Conservation (phyloP, 257 asterid genomes). For the Nicotiana otophora region DNA sequence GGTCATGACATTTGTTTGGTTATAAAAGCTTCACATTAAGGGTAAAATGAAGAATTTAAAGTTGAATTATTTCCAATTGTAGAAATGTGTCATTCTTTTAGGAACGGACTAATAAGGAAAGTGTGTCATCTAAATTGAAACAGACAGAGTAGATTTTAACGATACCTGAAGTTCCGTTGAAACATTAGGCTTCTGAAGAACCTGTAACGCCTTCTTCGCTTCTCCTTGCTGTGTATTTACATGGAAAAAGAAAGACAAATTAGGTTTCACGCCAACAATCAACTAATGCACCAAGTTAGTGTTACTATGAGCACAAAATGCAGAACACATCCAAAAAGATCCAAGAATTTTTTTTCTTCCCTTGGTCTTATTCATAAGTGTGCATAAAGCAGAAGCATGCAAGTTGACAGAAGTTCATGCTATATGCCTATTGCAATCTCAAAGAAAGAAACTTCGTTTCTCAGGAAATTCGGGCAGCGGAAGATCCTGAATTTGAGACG, state of each 20-base stretch:
- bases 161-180: slow-evolving; percentile 85
- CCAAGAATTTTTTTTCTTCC: background rate
- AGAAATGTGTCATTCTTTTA: too few relatives aligned
- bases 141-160: background rate
- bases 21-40: too few relatives aligned
- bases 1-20: too few relatives aligned
- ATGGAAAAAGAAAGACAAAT: background rate
- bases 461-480: too few relatives aligned
- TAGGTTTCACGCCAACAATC: background rate
- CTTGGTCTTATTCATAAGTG: background rate
- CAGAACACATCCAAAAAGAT: background rate
- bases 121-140: too few relatives aligned
- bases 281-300: background rate
- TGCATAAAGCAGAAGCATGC: background rate
- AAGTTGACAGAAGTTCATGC: background rate
- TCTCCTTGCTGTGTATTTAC: slow-evolving; percentile 67
- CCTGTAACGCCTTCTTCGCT: slow-evolving; percentile 92
- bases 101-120: too few relatives aligned
- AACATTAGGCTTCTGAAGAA: slow-evolving; percentile 94
- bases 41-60: too few relatives aligned
- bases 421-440: slow-evolving; percentile 1
- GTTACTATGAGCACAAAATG: background rate
- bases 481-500: too few relatives aligned
- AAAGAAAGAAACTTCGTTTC: background rate
- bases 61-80: too few relatives aligned